These are phyloP conservation scores for Phytophthora quininea DNA, from an alignment of 352 stramenopile species.

Conservation along the genomic window DNA sequence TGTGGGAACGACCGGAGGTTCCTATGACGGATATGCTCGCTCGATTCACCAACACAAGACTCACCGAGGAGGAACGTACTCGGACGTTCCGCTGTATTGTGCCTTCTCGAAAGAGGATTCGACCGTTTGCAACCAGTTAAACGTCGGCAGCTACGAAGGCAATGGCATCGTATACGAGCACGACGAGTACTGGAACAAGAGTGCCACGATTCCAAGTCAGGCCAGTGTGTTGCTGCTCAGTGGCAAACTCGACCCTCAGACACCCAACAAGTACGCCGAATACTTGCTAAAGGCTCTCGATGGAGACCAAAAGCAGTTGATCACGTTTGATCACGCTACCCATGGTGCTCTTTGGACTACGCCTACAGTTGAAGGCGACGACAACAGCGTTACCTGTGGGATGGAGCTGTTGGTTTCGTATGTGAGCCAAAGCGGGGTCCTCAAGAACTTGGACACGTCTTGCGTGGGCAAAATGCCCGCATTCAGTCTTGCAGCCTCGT, in stretches of 20 bases:
- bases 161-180: slow-evolving; percentile 42
- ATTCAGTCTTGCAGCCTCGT: slow-evolving; percentile 36
- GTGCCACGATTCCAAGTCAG: slow-evolving; percentile 38
- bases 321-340: slow-evolving; percentile 52
- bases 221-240: slow-evolving; percentile 57
- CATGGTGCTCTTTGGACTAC: slow-evolving; percentile 47
- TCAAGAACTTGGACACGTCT: slow-evolving; percentile 47
- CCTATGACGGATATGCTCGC: slow-evolving; percentile 15
- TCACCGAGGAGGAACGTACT: slow-evolving; percentile 32
- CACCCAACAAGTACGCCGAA: slow-evolving; percentile 55
- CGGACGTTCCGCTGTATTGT: slow-evolving; percentile 49
- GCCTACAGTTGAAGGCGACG: slow-evolving; percentile 21
- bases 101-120: slow-evolving; percentile 56
- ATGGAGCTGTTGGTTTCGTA: slow-evolving; percentile 54
- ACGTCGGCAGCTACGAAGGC: slow-evolving; percentile 15
- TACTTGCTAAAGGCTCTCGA: slow-evolving; percentile 38
- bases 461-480: slow-evolving; percentile 42
- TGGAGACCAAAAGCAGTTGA: slow-evolving; percentile 42
- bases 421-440: slow-evolving; percentile 38
- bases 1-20: slow-evolving; percentile 50
- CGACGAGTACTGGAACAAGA: slow-evolving; percentile 60
- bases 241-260: slow-evolving; percentile 56
- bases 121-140: slow-evolving; percentile 27
- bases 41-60: slow-evolving; percentile 29
- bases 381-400: slow-evolving; percentile 41